phyloP scores from a whole-genome alignment of 2,329 filamentous ascomycete species.

The Lachnellula hyalina region DNA sequence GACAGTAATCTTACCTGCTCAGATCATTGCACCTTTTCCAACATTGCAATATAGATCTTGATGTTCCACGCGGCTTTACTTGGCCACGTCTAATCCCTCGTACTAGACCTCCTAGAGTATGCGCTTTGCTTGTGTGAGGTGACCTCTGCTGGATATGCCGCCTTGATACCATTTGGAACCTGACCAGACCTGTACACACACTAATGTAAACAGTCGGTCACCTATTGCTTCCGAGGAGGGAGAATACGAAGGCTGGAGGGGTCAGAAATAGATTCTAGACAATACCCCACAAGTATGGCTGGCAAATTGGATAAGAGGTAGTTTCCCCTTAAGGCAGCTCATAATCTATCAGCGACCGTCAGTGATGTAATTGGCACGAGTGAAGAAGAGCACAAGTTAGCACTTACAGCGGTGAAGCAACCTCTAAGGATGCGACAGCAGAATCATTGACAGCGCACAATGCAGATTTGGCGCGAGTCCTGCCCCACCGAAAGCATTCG shows the following conservation, averaged over 20 bases:
- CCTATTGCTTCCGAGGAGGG: no score
- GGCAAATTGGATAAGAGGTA: not conserved
- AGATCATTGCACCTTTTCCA: no score
- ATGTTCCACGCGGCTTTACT: not conserved
- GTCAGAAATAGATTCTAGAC: no score
- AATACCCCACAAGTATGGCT: not conserved
- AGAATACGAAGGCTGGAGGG: no score
- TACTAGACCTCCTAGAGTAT: not conserved
- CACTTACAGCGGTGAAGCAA: not conserved
- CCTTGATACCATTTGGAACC: not conserved
- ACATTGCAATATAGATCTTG: no score
- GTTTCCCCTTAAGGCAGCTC: not conserved
- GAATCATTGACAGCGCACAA: conserved; percentile 25
- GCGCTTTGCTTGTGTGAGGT: not conserved
- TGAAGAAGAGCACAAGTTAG: not conserved
- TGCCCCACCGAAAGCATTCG: conserved; percentile 16
- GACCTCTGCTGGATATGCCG: not conserved
- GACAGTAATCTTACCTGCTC: no score
- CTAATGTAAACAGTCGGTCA: no score
- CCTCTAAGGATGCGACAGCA: conserved; percentile 16
- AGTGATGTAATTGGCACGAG: conserved; percentile 11
- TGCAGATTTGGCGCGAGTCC: conserved; percentile 20
- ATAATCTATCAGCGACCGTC: conserved; percentile 19
- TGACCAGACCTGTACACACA: no score
- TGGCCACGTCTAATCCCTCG: not conserved